These are phyloP conservation scores for Mesostigma viride DNA, from an alignment of 139 green algal genomes.

Conservation along the genomic window DNA sequence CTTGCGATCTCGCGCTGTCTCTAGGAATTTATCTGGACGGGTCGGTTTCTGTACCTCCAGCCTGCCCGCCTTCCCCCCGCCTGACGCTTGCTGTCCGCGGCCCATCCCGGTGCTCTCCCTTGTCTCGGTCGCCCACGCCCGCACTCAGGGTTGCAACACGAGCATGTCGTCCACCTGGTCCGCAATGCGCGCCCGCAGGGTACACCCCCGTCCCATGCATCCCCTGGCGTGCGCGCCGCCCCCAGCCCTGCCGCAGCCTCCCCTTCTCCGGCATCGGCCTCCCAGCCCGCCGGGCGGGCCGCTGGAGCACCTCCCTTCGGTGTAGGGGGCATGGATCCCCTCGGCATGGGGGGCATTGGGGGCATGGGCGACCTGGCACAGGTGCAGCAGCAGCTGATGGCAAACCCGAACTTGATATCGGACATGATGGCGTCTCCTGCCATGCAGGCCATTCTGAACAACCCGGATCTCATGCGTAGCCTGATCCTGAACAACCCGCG, in stretches of 20 bases:
- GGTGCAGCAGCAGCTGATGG: conserved; percentile 30
- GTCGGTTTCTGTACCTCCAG: no score
- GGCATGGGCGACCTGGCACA: conserved; percentile 29
- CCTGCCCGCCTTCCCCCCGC: no score
- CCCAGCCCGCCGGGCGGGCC: not conserved
- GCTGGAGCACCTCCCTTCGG: conserved; percentile 4
- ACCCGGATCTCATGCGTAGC: conserved; percentile 70
- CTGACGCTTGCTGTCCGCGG: no score
- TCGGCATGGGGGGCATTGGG: conserved; percentile 11
- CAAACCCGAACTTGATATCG: conserved; percentile 44
- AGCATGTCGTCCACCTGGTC: conserved; percentile 39
- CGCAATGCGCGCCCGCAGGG: conserved; percentile 8
- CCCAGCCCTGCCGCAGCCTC: conserved; percentile 8
- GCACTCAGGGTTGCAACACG: conserved; percentile 24
- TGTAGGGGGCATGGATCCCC: not conserved
- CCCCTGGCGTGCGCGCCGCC: not conserved
- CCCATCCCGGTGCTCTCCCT: no score
- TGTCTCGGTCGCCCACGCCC: no score
- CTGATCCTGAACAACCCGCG: conserved; percentile 66
- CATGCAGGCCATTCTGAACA: conserved; percentile 60
- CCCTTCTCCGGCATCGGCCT: conserved; percentile 1
- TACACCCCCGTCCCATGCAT: not conserved
- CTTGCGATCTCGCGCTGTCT: conserved; percentile 37
- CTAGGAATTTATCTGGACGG: no score
- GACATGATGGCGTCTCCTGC: conserved; percentile 56